These are phyloP conservation scores for Trapa bicornis DNA, from an alignment of 345 rosid species.

Conservation along the genomic window DNA sequence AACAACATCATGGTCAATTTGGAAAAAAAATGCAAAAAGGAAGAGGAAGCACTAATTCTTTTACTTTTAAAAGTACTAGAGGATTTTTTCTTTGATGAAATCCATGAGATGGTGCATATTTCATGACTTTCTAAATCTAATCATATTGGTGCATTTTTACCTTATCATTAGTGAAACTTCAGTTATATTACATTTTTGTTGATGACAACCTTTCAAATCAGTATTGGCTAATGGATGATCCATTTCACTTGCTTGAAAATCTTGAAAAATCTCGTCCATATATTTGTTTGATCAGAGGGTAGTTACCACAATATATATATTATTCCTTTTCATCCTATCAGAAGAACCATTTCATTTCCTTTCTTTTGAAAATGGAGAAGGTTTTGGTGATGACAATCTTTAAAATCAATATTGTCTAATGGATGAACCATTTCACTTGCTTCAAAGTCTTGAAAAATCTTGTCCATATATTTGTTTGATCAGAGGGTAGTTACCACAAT, in stretches of 20 bases:
- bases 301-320: background rate
- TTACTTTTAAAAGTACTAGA: background rate
- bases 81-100: background rate
- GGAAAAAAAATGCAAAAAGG: background rate
- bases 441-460: background rate
- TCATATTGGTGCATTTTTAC: background rate
- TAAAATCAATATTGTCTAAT: background rate
- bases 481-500: background rate
- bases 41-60: background rate
- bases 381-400: background rate
- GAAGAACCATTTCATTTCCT: background rate
- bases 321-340: background rate
- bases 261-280: background rate
- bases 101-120: background rate
- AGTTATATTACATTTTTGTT: background rate
- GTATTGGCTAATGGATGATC: background rate
- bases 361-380: background rate
- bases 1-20: background rate
- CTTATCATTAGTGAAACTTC: background rate
- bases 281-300: background rate
- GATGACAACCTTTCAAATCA: background rate
- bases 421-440: background rate
- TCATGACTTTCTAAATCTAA: background rate
- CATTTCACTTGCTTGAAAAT: background rate
- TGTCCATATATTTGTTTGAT: too few species aligned